Base-by-base conservation (phyloP, 2,329 filamentous ascomycete genomes). In the Paecilomyces sp. region DNA sequence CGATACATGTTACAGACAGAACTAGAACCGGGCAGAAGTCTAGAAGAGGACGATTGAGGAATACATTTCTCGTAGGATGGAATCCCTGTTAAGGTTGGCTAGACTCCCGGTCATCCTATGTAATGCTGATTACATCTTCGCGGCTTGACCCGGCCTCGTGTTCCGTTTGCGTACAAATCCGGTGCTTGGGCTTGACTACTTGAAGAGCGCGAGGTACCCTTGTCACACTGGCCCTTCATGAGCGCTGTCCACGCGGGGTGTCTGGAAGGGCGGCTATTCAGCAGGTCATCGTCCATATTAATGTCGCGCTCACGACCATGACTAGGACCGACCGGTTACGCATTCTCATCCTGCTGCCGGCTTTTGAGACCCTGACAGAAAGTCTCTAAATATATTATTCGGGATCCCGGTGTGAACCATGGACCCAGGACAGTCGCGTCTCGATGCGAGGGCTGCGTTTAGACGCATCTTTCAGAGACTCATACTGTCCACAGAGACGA, bases 121-220 rank as follows among this genome's bases (percentile, higher is more conserved):
- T 70, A 70, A 72, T 69, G 58, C 65, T 72, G 70, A 73, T 70
- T 68, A 61, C 65, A 70, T 68, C 30, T 56, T 61, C 57, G 57
- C 62, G 59, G 61, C 66, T 64, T 72, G 69, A 71, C 65, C 66
- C 61, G 64, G 64, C 66, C 72, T 65, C 68, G 67, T 69, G 68
- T 64, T 65, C 67, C 68, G 66, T 64, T 70, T 67, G 64, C 65
- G 63, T 67, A 60, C 63, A 59, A 66, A 58, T 52, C 53, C 41
- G 22, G 8, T 31, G 65, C 54, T 60, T 31, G 51, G 54, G 51
- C 58, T 59, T 56, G 58, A 61, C 57, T 66, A 68, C 61, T 69
- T 70, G 58, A 67, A 67, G 64, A 65, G 68, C 70, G 71, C 71
- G 59, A 67, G 68, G 65, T 62, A 67, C 66, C 60, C 41, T 53